Evolutionary conservation across 306 rosid genomes (phyloP).

Genomic region (Gastrolobium villosum): DNA sequence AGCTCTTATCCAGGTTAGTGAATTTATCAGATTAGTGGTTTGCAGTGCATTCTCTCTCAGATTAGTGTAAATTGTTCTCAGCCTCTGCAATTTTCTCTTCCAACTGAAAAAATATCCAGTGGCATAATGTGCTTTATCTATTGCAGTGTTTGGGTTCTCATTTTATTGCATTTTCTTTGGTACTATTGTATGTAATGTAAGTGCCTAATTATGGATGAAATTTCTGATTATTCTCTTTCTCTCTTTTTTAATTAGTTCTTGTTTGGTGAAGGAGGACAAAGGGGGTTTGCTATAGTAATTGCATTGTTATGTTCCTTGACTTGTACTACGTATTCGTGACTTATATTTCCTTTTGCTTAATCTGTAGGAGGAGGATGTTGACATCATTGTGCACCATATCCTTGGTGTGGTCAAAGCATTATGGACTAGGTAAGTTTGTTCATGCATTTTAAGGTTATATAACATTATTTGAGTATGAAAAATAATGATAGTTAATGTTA

Average conservation of each 20-base stretch:
- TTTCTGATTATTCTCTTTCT: not conserved
- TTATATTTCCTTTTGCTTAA: slow-evolving; percentile 33
- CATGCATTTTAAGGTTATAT: slow-evolving; percentile 35
- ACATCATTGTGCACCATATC: slow-evolving; percentile 81
- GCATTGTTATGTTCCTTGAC: not conserved
- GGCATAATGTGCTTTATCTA: not conserved
- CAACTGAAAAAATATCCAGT: slow-evolving; percentile 16
- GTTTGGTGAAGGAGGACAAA: not conserved
- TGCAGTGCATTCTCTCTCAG: slow-evolving; percentile 10
- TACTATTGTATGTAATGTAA: not conserved
- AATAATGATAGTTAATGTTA: not conserved
- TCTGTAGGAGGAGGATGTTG: slow-evolving; percentile 89
- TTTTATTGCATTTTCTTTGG: slow-evolving; percentile 18
- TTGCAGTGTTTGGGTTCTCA: not conserved
- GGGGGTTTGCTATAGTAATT: not conserved
- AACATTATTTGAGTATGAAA: slow-evolving; percentile 22
- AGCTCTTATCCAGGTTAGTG: slow-evolving; percentile 77
- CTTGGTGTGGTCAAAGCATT: slow-evolving; percentile 64
- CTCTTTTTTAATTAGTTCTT: not conserved
- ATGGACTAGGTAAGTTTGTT: slow-evolving; percentile 55
- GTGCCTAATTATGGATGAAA: not conserved
- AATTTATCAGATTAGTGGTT: slow-evolving; percentile 34
- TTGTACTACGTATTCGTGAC: not conserved
- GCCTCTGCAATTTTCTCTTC: not conserved
- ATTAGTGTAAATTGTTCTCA: slow-evolving; percentile 4